Percentiles rank a stretch among this genome's conserved stretches.
Conservation (phyloP, 192 early-diverging fungal genomes). For the Podila clonocystis region DNA sequence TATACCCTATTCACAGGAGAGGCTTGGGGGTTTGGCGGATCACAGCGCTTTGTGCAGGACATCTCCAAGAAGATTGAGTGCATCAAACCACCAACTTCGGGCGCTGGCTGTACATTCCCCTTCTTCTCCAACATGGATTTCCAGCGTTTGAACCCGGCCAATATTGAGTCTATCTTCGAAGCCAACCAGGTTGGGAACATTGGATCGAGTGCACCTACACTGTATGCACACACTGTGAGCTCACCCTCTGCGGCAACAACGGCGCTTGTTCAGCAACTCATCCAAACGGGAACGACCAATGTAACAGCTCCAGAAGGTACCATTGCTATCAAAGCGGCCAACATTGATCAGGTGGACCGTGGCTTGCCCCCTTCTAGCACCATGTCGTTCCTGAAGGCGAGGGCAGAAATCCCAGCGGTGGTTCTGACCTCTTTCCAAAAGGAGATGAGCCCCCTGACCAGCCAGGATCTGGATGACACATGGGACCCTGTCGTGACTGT, state of each 20-base stretch:
- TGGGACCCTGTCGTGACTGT: constrained; percentile 47
- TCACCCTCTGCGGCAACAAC: constrained; percentile 1
- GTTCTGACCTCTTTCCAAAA: constrained; percentile 71
- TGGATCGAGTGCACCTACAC: constrained; percentile 9
- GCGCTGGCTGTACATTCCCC: constrained; percentile 67
- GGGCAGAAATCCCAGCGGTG: constrained; percentile 67
- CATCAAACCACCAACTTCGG: constrained; percentile 44
- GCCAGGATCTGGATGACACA: constrained; percentile 51
- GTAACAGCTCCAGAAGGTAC: not conserved
- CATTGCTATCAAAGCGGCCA: constrained; percentile 56
- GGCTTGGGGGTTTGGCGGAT: constrained; percentile 81
- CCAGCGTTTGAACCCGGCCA: constrained; percentile 68
- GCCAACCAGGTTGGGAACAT: constrained; percentile 65
- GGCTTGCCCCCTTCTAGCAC: constrained; percentile 77
- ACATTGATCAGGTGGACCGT: constrained; percentile 47
- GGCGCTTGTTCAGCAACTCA: constrained; percentile 21
- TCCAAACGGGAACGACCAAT: constrained; percentile 16
- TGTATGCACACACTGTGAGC: constrained; percentile 60
- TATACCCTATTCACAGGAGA: constrained; percentile 82
- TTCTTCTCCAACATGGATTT: constrained; percentile 74
- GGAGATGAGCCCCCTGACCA: constrained; percentile 59
- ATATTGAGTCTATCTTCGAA: constrained; percentile 78
- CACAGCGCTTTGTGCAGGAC: constrained; percentile 83
- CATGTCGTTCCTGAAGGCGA: constrained; percentile 74
- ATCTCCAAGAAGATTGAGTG: constrained; percentile 67